Base-by-base conservation (phyloP, 805 yeast genomes). In the Starmerella stigmatis region DNA sequence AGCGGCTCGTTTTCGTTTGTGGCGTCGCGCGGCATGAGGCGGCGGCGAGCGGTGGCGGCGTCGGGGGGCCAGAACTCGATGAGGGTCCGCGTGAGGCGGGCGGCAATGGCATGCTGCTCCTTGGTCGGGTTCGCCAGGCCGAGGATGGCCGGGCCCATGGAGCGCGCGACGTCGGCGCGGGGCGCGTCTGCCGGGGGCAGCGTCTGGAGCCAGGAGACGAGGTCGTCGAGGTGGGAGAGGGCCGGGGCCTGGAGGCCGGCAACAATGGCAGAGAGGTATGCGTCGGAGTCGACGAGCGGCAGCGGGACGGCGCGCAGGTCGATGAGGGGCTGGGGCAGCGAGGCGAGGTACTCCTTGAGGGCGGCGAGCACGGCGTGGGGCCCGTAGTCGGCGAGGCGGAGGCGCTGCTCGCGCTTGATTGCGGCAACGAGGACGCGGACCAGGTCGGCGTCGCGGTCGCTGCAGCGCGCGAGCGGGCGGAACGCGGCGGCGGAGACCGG, bases 321-420 rank as follows among this genome's bases (percentile, higher is more conserved):
- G 17, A 83, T 62, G 27, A 82, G 64, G 0, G 83, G 77, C 11
- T 55, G 52, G 0, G 79, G 74, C 28, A 78, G 67, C 28, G 71
- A 75, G 46, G 70, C 65, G 28, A 84, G 58, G 43, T 68, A 72
- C 46, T 69, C 64, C 43, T 53, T 69, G 45, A 70, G 55, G 11
- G 63, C 51, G 3, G 74, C 67, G 11, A 75, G 68, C n/a, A 74
- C 68, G 42, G 72, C 68, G 49, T 67, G 67, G 10, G 79, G 66
- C 42, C 76, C 76, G 68, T 76, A 78, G 57, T 77, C 81, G 44
- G 67, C 67, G 29, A 77, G 63, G 62, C 75, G 68, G 25, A 77
- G 57, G 26, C 69, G 54, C 59, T 77, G 83, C 56, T 73, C 71
- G 26, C 81, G 61, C 37, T 65, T 65, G 32, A 61, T 63, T 35